These are phyloP conservation scores for Hypoxylon cercidicola DNA, from an alignment of 495 filamentous ascomycete species.

Conservation along the genomic window DNA sequence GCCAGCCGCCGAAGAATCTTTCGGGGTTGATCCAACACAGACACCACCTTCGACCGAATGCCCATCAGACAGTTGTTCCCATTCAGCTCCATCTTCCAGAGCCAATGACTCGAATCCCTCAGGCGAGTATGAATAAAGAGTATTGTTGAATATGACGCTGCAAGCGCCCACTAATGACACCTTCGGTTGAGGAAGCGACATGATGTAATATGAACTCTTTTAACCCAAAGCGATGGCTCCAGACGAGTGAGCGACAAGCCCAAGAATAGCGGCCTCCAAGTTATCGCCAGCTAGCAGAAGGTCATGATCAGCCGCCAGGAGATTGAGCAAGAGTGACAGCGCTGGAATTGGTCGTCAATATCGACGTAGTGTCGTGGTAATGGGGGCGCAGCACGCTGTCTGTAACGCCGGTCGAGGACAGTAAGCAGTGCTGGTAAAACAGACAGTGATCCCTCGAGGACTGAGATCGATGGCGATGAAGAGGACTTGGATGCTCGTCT, in stretches of 20 bases:
- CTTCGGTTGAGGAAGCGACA: conserved; percentile 73
- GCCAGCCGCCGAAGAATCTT: conserved; percentile 61
- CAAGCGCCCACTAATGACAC: conserved; percentile 77
- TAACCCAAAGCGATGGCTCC: conserved; percentile 19
- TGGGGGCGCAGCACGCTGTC: conserved; percentile 31
- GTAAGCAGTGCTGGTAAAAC: conserved; percentile 21
- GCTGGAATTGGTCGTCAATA: conserved; percentile 17
- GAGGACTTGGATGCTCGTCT: conserved; percentile 1
- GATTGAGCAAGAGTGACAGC: conserved; percentile 9
- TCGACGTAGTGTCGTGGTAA: conserved; percentile 19
- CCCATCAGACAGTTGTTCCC: conserved; percentile 71
- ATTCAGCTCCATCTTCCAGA: conserved; percentile 73
- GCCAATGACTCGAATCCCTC: conserved; percentile 78
- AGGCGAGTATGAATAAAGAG: conserved; percentile 84
- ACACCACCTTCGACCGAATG: conserved; percentile 75
- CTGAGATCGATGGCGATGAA: conserved; percentile 3
- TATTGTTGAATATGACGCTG: conserved; percentile 82
- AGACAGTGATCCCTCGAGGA: conserved; percentile 18
- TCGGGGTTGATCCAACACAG: conserved; percentile 76
- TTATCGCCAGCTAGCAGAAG: conserved; percentile 26
- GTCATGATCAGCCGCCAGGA: conserved; percentile 31
- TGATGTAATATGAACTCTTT: conserved; percentile 46
- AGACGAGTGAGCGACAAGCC: conserved; percentile 24
- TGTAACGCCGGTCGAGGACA: conserved; percentile 24
- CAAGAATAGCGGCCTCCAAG: conserved; percentile 28